Evolutionary conservation across 768 basidiomycete species (phyloP), one percentile per base, ranked within the genome.

Genomic region (Mycena rebaudengoi): DNA sequence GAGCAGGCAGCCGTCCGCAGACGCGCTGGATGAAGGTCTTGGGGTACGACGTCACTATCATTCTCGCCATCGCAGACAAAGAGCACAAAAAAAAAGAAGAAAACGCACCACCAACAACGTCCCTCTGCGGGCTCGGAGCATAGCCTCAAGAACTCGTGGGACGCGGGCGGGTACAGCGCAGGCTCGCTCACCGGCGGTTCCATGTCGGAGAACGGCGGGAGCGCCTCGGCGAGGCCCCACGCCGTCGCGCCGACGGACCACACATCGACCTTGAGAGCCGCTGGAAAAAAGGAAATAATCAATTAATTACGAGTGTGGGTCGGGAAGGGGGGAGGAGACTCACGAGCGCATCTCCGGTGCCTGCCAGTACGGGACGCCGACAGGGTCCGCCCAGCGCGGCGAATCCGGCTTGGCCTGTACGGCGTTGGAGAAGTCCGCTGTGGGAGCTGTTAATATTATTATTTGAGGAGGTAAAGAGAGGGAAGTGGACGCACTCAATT

Each of bases 191-290:
- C 71, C n/a, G n/a, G n/a, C 60, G 86, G 81, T 52, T 86, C 82
- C 0, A 84, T 79, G 57, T 86, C 83, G 4, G 84, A 80, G 71
- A 94, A 94, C 0, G 92, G 92, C 5, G 92, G 92, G 52, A 85
- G 81, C 7, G 88, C 85, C 71, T 94, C 85, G 1, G 90, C 90
- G 76, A 91, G 83, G 71, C 94, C 92, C 92, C 92, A 94, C 0
- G 91, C 83, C 0, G 92, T 94, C 0, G 92, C 92, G 2, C 92
- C 92, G 7, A 93, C 79, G 0, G 91, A 92, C 91, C 91, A 94
- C 0, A 90, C 80, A 62, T 94, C 92, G 45, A 92, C 86, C 72
- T 89, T 89, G 41, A 92, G 88, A 79, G 12, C 89, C 88, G 51
- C 89, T 91, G 30, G 26, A 59, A 35, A 59, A 18, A 25, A n/a